Evolutionary conservation across 768 basidiomycete species (phyloP), one percentile per base, ranked within the genome.

Genomic region (Boletales sp.): DNA sequence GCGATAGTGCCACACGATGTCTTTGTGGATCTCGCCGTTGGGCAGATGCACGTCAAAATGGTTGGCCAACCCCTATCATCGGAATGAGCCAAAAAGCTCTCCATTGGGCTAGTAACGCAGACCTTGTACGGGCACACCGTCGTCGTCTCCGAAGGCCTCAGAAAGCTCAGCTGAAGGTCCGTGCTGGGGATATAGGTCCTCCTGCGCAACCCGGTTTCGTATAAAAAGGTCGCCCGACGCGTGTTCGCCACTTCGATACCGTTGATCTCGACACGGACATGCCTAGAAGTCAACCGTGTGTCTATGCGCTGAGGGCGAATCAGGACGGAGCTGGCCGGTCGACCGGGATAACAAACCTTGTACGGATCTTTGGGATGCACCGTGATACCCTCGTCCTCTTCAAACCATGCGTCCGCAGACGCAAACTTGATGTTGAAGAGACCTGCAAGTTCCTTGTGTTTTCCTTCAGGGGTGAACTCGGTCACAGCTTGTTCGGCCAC

Each of bases 101-200:
- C 13, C 25, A 46, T 19, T n/a, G 28, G 31, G n/a, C 12, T n/a
- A 21, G 10, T 28, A 46, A 28, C 11, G 52, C 52, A 14, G 42
- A 80, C 84, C 76, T 87, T 86, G 73, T 85, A 87, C 2, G 83
- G 84, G 57, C 84, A 86, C 18, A 58, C 64, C 0, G 78, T 76
- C 0, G 62, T 74, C 8, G 72, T 66, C 11, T 75, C 63, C 5
- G 84, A 82, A 8, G 72, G 68, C 32, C 58, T 64, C 53, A 85
- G 70, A 4, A 81, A 62, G 21, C 80, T 79, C 47, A 83, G 56
- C 30, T 69, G 69, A 49, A 74, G 76, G 61, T 85, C 80, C 12
- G 72, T 73, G 64, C 78, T 75, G 1, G 82, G 81, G 19, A 86
- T 79, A 62, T 85, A 85, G 4, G 75, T 82, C 42, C 84, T 74